These are phyloP conservation scores for Psilocybe azurescens DNA, from an alignment of 768 basidiomycete species.

Conservation along the genomic window DNA sequence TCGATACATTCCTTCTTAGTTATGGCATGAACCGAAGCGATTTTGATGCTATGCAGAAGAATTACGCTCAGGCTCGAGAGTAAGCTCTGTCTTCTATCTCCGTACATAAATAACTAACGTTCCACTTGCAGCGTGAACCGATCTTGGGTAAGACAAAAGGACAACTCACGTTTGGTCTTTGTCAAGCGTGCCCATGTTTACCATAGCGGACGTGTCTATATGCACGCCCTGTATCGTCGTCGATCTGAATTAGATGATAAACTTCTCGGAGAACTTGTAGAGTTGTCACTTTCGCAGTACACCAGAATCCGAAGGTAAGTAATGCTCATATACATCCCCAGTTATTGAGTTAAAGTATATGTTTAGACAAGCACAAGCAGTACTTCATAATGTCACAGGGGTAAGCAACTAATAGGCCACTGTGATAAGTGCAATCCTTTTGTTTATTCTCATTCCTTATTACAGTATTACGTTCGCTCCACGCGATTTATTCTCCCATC, in stretches of 20 bases:
- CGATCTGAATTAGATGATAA: slow-evolving; percentile 77
- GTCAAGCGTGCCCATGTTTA: slow-evolving; percentile 82
- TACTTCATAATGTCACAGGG: slow-evolving; percentile 66
- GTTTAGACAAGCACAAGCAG: slow-evolving; percentile 72
- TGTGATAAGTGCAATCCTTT: background rate
- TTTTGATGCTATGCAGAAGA: slow-evolving; percentile 71
- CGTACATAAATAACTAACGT: background rate
- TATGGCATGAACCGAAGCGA: slow-evolving; percentile 67
- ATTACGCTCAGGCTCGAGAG: slow-evolving; percentile 67
- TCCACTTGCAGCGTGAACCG: slow-evolving; percentile 57
- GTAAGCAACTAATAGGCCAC: slow-evolving; percentile 44
- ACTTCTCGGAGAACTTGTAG: slow-evolving; percentile 69
- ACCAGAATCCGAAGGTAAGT: slow-evolving; percentile 75
- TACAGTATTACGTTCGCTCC: slow-evolving; percentile 72
- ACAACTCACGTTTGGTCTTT: slow-evolving; percentile 76
- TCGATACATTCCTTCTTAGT: slow-evolving; percentile 76
- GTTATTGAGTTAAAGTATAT: background rate
- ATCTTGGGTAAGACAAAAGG: slow-evolving; percentile 72
- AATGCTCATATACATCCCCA: background rate
- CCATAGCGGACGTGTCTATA: slow-evolving; percentile 76
- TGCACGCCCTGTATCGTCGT: slow-evolving; percentile 76
- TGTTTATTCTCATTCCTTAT: slow-evolving; percentile 7
- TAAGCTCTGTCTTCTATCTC: slow-evolving; percentile 34
- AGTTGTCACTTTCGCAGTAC: slow-evolving; percentile 81
- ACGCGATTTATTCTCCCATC: slow-evolving; percentile 67